Base-by-base conservation (phyloP, 2,329 filamentous ascomycete species). In the Aspergillus sp. region DNA sequence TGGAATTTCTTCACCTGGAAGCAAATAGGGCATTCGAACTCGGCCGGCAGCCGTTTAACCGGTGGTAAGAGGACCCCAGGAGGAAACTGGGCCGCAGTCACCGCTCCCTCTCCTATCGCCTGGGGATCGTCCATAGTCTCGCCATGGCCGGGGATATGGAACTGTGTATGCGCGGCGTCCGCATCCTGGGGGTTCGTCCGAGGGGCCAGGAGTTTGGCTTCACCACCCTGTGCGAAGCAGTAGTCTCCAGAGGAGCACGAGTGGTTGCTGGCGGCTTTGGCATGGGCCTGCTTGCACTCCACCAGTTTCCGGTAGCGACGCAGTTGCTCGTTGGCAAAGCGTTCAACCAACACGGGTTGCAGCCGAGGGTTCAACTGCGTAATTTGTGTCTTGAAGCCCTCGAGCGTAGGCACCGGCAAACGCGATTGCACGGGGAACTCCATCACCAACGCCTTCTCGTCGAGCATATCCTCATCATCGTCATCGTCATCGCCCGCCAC, bases 11-110 rank as follows among this genome's bases (percentile, higher is more conserved):
- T 95, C 48, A 85, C 81, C 60, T 86, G 84, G 75, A 90, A 96
- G 73, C 92, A 96, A 19, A 96, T 76, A 35, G 88, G 87, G 61
- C 92, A 96, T 74, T 96, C 92, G 55, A 96, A 93, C 65, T 93
- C 86, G 3, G 91, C 90, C 0, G 92, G 92, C 6, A 96, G 79
- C 14, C 82, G 82, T 52, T 77, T 80, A 2, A 90, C 87, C 1
- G 90, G 90, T 5, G 92, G 92, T 71, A 90, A 82, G 6, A 90
- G 90, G 4, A 96, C 90, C 19, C 90, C 89, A 3, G 75, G 73
- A 0, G 91, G 90, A 64, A 96, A 95, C 57, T 85, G 87, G 16
- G 91, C 88, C 9, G 82, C 77, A 11, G 79, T 85, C 44, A 92
- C 84, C 3, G 82, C 79, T 2, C 85, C 86, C 60, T 95, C 90